Base-by-base conservation (phyloP, 352 stramenopile species). In the Phytophthora hibernalis region DNA sequence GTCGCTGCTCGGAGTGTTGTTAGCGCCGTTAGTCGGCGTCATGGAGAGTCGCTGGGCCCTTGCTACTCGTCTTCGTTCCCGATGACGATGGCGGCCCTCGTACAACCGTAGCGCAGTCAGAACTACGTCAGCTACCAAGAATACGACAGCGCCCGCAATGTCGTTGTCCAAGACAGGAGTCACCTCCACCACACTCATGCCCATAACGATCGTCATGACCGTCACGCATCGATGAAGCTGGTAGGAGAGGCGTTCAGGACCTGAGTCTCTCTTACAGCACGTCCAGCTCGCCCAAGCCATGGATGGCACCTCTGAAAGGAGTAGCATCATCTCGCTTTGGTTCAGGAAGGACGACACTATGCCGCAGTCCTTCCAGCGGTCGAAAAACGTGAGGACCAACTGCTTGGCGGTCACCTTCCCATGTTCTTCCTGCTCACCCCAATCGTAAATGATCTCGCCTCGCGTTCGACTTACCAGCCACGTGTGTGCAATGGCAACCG, bases 221-320 rank as follows among this genome's bases (percentile, higher is more conserved):
- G 68, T 76, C n/a, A 76, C 47, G 13, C 61, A 67, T 44, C 68
- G 68, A 62, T 76, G 68, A 15, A 76, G 63, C 26, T 76, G 68
- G 43, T 76, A 76, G 0, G 64, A 73, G 5, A 76, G 47, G 6
- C 53, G 57, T 3, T 73, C 68, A 1, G 68, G 64, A 10, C 47
- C 69, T 18, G 61, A 73, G 11, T 64, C 63, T 38, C 47, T 52
- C 21, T 70, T 44, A 42, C 63, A 73, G 47, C 57, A 57, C 35
- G 63, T 73, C 63, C 68, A 76, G 28, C 63, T 71, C 3, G 68
- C 68, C 68, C 64, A 73, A 20, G 54, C 60, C 68, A 76, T 76
- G 24, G 63, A 67, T 3, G 68, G 68, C 11, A 73, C 64, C 50
- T 73, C 64, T 5, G 47, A 50, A 13, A 68, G 8, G 3, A 76